phyloP scores from a whole-genome alignment of 257 asterid species.

The Nicotiana undulata region DNA sequence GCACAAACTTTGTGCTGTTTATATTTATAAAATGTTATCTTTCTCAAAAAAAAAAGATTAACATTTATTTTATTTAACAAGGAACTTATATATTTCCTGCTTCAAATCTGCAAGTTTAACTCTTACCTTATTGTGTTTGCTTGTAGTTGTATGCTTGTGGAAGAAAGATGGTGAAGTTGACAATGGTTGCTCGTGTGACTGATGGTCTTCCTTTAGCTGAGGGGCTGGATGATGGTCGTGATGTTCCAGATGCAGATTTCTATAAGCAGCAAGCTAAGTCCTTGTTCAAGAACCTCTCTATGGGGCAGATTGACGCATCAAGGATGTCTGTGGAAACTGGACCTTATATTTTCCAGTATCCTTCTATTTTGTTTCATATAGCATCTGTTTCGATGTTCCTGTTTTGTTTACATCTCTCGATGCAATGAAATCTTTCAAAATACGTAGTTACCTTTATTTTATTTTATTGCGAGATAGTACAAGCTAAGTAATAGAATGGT shows the following conservation, averaged over 20 bases:
- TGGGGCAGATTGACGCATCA: slow-evolving; percentile 80
- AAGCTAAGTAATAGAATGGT: background rate
- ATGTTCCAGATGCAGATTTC: slow-evolving; percentile 66
- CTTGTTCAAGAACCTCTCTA: slow-evolving; percentile 78
- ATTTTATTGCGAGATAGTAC: background rate
- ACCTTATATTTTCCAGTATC: slow-evolving; percentile 93
- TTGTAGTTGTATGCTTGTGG: slow-evolving; percentile 18
- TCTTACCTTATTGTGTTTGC: background rate
- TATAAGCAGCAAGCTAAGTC: slow-evolving; percentile 90
- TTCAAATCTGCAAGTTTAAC: background rate
- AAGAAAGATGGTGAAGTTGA: slow-evolving; percentile 77
- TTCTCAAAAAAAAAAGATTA: too few relatives aligned
- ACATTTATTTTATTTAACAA: too few relatives aligned
- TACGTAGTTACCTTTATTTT: background rate
- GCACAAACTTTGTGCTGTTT: too few relatives aligned
- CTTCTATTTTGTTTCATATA: slow-evolving; percentile 16
- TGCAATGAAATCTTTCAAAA: too few relatives aligned
- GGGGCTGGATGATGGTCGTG: slow-evolving; percentile 96
- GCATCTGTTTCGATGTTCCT: background rate
- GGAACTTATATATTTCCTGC: background rate
- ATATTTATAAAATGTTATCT: too few relatives aligned
- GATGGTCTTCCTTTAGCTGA: slow-evolving; percentile 94
- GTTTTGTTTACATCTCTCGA: background rate
- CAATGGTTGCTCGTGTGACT: slow-evolving; percentile 95
- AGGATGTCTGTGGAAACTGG: slow-evolving; percentile 96